Conservation (phyloP, 2,329 filamentous ascomycete species). For the Aspergillus tubingensis region DNA sequence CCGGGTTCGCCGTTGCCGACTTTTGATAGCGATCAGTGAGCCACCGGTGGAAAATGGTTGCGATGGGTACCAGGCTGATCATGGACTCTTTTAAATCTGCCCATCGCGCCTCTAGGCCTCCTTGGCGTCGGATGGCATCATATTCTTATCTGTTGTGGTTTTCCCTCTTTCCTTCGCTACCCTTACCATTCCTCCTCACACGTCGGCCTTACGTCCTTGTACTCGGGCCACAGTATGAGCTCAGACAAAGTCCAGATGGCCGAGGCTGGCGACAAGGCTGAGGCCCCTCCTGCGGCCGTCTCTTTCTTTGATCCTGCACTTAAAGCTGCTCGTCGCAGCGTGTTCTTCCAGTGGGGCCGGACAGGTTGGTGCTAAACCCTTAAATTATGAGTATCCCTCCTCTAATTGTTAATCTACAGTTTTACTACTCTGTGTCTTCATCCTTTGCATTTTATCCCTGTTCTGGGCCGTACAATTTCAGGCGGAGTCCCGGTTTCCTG, state of each 20-base stretch:
- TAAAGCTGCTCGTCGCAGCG: conserved; percentile 21
- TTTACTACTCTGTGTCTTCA: conserved; percentile 55
- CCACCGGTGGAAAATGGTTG: not conserved
- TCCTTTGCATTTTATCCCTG: conserved; percentile 58
- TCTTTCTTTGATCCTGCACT: conserved; percentile 33
- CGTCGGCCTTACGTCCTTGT: not conserved
- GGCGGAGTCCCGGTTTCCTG: conserved; percentile 51
- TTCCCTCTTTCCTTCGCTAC: not conserved
- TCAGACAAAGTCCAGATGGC: conserved; percentile 8
- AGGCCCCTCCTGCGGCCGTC: conserved; percentile 22
- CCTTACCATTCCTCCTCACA: too few species aligned
- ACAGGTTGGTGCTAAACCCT: conserved; percentile 20
- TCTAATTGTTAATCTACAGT: conserved; percentile 18
- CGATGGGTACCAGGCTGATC: not conserved
- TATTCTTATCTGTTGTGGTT: not conserved
- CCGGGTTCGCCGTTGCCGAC: not conserved
- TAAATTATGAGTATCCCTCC: not conserved
- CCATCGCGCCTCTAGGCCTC: not conserved
- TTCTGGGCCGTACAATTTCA: conserved; percentile 63
- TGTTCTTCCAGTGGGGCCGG: conserved; percentile 27
- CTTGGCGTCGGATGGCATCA: not conserved
- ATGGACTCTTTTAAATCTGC: not conserved
- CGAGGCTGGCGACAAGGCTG: conserved; percentile 13
- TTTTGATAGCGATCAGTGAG: too few species aligned
- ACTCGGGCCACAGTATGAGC: conserved; percentile 2